These are phyloP conservation scores for Ascochyta koolunga DNA, from an alignment of 2,329 filamentous ascomycete species.

Conservation along the genomic window DNA sequence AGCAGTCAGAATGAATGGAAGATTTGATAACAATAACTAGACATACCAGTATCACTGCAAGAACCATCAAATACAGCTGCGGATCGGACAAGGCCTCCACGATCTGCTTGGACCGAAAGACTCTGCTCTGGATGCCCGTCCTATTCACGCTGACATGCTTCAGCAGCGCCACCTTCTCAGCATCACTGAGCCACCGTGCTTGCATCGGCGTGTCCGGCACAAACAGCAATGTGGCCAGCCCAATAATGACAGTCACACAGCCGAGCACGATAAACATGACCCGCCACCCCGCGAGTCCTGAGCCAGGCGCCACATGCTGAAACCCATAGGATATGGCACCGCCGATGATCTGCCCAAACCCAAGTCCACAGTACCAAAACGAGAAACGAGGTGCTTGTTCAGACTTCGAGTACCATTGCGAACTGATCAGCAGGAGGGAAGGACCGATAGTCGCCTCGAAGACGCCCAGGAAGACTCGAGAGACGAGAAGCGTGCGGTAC, in stretches of 20 bases:
- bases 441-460: constrained; percentile 58
- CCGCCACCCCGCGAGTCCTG: constrained; percentile 65
- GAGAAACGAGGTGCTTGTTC: constrained; percentile 64
- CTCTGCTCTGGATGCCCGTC: constrained; percentile 58
- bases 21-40: constrained; percentile 24
- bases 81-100: constrained; percentile 55
- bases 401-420: constrained; percentile 68
- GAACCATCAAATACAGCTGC: constrained; percentile 45
- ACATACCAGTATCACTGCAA: constrained; percentile 6
- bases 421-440: constrained; percentile 68
- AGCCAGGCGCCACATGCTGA: constrained; percentile 54
- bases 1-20: background rate
- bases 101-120: constrained; percentile 54
- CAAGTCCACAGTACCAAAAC: constrained; percentile 57
- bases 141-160: constrained; percentile 54
- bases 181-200: constrained; percentile 21
- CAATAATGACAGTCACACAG: constrained; percentile 38
- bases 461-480: constrained; percentile 59
- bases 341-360: constrained; percentile 60
- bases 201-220: constrained; percentile 57
- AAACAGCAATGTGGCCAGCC: constrained; percentile 56
- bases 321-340: constrained; percentile 65
- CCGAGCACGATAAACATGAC: constrained; percentile 70
- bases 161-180: constrained; percentile 38
- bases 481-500: constrained; percentile 57